Evolutionary conservation across 352 stramenopile genomes (phyloP), one percentile per base, ranked within the genome.

Genomic region (Thalassiosira mediterranea): DNA sequence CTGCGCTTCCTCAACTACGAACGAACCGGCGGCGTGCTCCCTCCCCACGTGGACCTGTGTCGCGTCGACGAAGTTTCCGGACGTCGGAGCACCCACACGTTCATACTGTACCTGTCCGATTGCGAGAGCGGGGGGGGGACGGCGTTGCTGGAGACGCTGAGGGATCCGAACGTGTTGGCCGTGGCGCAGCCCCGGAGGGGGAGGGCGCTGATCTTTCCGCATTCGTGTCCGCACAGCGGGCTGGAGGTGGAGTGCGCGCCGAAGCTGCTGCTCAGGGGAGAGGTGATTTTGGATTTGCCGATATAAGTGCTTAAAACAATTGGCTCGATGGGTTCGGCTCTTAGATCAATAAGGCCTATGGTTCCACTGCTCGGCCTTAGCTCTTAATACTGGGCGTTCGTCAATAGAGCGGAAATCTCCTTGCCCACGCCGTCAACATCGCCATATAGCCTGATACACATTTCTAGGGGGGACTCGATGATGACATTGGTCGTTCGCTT

Each of bases 1-100:
- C 85, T 92, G 68, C 72, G 87, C 28, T 91, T 91, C 48, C 63
- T 92, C 31, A 38, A 83, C 25, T 92, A 92, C 47, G 49, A 75
- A 13, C 47, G 60, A 19, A 28, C 28, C 7, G 81, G 81, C 8
- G 77, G 72, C 8, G 23, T 73, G 11, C 64, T 92, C 17, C 63
- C 82, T 32, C 78, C 83, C 5, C 86, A 92, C 54, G 76, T 90
- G 3, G 86, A 92, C 47, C 59, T 92, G 4, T 84, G 69, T 52
- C 72, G 84, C 42, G 53, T 81, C 0, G 74, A 89, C 67, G 49
- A 70, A 17, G 44, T 44, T 13, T 74, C 59, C 47, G 66, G 59
- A 54, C 19, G 58, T 37, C 51, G 81, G 3, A 90, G 81, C 64
- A 90, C 86, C 0, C 86, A 92, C 69, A 89, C 86, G 4, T 92